Evolutionary conservation across 371 early-diverging fungal species (phyloP).

Genomic region (Globomyces sp.): DNA sequence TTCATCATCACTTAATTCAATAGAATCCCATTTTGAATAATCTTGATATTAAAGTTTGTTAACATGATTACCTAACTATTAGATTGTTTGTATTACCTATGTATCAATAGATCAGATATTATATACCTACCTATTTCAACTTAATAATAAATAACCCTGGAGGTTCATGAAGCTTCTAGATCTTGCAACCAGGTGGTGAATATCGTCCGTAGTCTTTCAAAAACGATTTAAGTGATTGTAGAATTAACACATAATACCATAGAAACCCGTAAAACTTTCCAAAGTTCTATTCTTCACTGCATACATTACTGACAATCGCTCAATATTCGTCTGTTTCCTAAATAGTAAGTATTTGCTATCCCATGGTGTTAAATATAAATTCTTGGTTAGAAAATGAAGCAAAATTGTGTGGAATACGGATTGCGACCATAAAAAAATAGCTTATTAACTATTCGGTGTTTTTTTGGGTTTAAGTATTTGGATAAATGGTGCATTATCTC

Average conservation of each 20-base stretch:
- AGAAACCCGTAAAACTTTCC: conserved; percentile 70
- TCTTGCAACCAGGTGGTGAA: conserved; percentile 24
- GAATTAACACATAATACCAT: conserved; percentile 91
- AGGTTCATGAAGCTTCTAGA: conserved; percentile 45
- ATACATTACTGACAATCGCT: conserved; percentile 34
- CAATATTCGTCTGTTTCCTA: conserved; percentile 19
- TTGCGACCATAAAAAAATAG: no score
- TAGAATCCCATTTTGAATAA: conserved; percentile 95
- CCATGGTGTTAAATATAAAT: no score
- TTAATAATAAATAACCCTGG: conserved; percentile 62
- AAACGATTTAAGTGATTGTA: conserved; percentile 95
- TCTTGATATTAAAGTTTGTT: not conserved
- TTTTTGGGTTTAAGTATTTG: not conserved
- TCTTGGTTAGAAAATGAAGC: no score
- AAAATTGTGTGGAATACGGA: no score
- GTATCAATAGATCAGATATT: no score
- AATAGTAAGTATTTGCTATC: conserved; percentile 20
- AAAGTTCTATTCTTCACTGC: conserved; percentile 68
- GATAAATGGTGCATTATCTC: not conserved
- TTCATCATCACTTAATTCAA: conserved; percentile 95
- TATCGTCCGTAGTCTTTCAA: conserved; percentile 80
- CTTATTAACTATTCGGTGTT: no score
- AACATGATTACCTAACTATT: no score
- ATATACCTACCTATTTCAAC: no score
- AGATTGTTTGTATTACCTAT: no score